These are phyloP conservation scores for Cladosporium sp. DNA, from an alignment of 2,329 filamentous ascomycete species.

Conservation along the genomic window DNA sequence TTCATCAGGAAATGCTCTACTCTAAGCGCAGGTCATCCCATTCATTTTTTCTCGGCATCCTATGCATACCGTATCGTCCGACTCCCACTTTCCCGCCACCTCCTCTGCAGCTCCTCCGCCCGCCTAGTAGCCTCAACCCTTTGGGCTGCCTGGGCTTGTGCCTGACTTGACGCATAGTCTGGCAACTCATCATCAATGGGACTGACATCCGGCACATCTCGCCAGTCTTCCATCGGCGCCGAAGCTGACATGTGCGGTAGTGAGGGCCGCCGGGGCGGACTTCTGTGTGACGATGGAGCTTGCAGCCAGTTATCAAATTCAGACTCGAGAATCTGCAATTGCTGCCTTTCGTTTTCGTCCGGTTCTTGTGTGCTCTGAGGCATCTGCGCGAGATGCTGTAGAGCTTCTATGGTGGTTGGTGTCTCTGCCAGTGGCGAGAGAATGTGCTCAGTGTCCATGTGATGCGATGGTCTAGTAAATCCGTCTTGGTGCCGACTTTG, in stretches of 20 bases:
- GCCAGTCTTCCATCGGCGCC: conserved; percentile 7
- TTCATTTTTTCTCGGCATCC: neutral
- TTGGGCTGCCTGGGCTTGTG: conserved; percentile 38
- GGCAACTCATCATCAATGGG: conserved; percentile 36
- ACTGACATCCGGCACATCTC: conserved; percentile 21
- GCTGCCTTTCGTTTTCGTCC: conserved; percentile 9
- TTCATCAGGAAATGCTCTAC: too few species aligned
- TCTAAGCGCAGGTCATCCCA: too few species aligned
- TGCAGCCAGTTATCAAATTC: conserved; percentile 22
- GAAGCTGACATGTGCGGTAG: neutral
- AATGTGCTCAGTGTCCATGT: neutral
- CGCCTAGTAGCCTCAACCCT: conserved; percentile 38
- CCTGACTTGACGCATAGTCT: conserved; percentile 45
- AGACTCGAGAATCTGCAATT: conserved; percentile 9
- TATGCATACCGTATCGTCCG: conserved; percentile 4
- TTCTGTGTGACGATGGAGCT: conserved; percentile 1
- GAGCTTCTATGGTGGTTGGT: conserved; percentile 22
- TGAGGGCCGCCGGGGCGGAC: conserved; percentile 11
- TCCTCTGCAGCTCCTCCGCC: conserved; percentile 41
- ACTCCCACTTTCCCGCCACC: conserved; percentile 34
- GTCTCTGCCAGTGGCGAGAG: conserved; percentile 24
- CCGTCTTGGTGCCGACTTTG: neutral
- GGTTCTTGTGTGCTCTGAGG: conserved; percentile 12
- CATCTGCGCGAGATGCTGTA: conserved; percentile 26
- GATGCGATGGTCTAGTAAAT: neutral